Percentiles rank a stretch among this genome's conserved stretches.
Evolutionary conservation across 768 basidiomycete species (phyloP).

Genomic region (Boletus bicolor): DNA sequence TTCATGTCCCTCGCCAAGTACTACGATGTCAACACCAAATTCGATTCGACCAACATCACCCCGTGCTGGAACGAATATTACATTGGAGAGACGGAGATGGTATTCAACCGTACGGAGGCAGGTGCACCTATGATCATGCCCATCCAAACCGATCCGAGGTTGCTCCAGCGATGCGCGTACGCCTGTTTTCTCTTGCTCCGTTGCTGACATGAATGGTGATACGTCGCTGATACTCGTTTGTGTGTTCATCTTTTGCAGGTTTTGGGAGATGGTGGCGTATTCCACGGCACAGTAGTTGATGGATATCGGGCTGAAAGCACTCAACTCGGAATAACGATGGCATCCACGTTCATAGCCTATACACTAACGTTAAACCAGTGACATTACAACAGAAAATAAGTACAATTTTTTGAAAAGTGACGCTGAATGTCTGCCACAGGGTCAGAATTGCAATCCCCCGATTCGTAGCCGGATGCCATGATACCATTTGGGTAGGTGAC

Average conservation of each 20-base stretch:
- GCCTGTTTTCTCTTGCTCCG: not conserved
- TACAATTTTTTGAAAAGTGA: no score
- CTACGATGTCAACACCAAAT: conserved; percentile 22
- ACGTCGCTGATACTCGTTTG: not conserved
- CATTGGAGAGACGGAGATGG: conserved; percentile 9
- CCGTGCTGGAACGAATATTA: conserved; percentile 9
- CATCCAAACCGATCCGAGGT: not conserved
- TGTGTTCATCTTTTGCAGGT: not conserved
- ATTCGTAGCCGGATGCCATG: no score
- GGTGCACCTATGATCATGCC: conserved; percentile 1
- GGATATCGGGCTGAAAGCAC: not conserved
- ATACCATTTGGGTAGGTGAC: no score
- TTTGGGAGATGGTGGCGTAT: conserved; percentile 13
- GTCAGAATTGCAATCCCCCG: no score
- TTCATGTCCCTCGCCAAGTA: conserved; percentile 25
- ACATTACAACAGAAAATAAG: no score
- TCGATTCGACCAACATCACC: conserved; percentile 16
- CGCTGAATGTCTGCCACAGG: no score
- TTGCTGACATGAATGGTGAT: no score
- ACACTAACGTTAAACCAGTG: no score
- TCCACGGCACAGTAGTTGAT: conserved; percentile 6
- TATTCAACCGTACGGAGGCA: conserved; percentile 11
- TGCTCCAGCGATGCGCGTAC: conserved; percentile 13
- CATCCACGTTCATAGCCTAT: no score
- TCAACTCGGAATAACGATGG: not conserved